Conservation (phyloP, 495 filamentous ascomycete species). For the Penicillium flavigenum region DNA sequence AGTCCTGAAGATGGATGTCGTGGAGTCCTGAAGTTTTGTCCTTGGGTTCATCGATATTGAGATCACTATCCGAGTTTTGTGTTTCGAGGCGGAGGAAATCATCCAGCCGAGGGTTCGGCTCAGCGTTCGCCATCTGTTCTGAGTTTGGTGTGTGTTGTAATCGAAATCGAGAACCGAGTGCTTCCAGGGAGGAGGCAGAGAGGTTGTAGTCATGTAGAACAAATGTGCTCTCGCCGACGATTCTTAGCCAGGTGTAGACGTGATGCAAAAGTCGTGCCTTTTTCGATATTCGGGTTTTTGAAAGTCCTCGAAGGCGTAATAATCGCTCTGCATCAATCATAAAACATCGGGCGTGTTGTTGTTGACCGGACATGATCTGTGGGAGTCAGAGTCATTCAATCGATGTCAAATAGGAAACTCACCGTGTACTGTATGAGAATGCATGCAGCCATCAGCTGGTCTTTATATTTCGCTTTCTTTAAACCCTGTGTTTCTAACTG, state of each 20-base stretch:
- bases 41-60: conserved; percentile 40
- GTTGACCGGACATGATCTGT: conserved; percentile 36
- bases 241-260: conserved; percentile 38
- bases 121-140: neutral
- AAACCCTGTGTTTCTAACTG: conserved; percentile 29
- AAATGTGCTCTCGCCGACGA: conserved; percentile 40
- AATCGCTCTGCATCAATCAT: conserved; percentile 37
- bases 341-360: conserved; percentile 35
- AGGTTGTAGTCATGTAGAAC: conserved; percentile 35
- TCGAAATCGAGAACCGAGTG: conserved; percentile 20
- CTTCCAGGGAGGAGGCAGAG: conserved; percentile 27
- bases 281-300: conserved; percentile 36
- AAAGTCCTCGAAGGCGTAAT: conserved; percentile 30
- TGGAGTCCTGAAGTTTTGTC: conserved; percentile 26
- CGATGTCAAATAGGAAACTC: neutral
- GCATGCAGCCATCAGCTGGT: conserved; percentile 41
- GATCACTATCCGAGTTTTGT: conserved; percentile 32
- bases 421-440: conserved; percentile 37
- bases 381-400: neutral
- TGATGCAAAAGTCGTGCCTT: conserved; percentile 38
- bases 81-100: conserved; percentile 36
- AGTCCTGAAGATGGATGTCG: conserved; percentile 39
- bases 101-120: conserved; percentile 29
- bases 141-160: neutral
- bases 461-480: conserved; percentile 42